phyloP scores from a whole-genome alignment of 2,329 filamentous ascomycete genomes.

The Neofusicoccum kwambonambiense region DNA sequence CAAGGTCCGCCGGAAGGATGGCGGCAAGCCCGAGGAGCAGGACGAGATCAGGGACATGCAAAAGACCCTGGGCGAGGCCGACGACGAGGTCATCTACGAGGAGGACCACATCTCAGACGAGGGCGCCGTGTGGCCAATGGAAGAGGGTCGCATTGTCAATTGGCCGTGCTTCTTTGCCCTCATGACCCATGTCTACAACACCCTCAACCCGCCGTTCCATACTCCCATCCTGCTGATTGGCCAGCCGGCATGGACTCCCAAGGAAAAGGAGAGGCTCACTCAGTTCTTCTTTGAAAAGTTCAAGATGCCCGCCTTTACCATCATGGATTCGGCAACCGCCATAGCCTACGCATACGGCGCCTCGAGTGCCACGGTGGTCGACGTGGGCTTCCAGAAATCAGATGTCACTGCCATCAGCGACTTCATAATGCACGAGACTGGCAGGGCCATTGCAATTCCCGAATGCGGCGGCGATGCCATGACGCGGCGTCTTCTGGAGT shows the following conservation, averaged over 20 bases:
- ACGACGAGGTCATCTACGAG: conserved; percentile 68
- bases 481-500: conserved; percentile 68
- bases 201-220: conserved; percentile 87
- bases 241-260: conserved; percentile 85
- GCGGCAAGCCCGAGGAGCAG: conserved; percentile 29
- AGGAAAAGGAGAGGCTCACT: conserved; percentile 82
- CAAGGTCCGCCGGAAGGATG: conserved; percentile 61
- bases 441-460: conserved; percentile 59
- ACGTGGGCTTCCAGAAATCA: conserved; percentile 89
- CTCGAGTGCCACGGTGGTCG: conserved; percentile 78
- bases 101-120: conserved; percentile 87
- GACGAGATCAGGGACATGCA: conserved; percentile 26
- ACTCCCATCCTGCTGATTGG: conserved; percentile 89
- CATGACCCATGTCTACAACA: conserved; percentile 85
- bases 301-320: conserved; percentile 84
- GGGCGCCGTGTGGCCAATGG: conserved; percentile 84
- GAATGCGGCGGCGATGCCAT: conserved; percentile 85
- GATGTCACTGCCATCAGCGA: conserved; percentile 90
- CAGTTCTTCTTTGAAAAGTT: conserved; percentile 98
- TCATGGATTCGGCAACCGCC: conserved; percentile 86
- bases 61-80: conserved; percentile 39
- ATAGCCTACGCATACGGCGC: conserved; percentile 79
- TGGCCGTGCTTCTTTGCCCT: conserved; percentile 94
- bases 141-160: conserved; percentile 77
- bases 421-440: conserved; percentile 69